Percentiles rank a stretch among this genome's conserved stretches.
Evolutionary conservation across 495 filamentous ascomycete genomes (phyloP).

Genomic region (Hypoxylon fuscum): DNA sequence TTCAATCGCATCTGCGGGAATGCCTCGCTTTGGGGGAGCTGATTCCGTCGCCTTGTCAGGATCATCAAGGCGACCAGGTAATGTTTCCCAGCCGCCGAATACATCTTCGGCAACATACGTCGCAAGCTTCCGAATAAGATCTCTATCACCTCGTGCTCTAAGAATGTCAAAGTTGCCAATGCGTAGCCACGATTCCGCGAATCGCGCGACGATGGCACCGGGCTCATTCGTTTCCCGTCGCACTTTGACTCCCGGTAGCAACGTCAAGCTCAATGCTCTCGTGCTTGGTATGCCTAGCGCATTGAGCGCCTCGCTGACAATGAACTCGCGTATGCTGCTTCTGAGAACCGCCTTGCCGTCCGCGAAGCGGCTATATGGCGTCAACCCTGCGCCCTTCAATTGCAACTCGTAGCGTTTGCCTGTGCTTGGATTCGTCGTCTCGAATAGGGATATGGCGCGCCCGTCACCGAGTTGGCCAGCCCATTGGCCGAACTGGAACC

Average conservation of each 20-base stretch:
- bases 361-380: slow-evolving; percentile 96
- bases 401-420: slow-evolving; percentile 84
- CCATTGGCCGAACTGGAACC: slow-evolving; percentile 88
- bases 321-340: slow-evolving; percentile 90
- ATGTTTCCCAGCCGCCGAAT: slow-evolving; percentile 80
- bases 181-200: slow-evolving; percentile 90
- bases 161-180: slow-evolving; percentile 95
- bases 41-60: slow-evolving; percentile 47
- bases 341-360: slow-evolving; percentile 94
- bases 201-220: slow-evolving; percentile 89
- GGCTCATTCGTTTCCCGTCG: slow-evolving; percentile 87
- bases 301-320: slow-evolving; percentile 87
- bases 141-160: slow-evolving; percentile 80
- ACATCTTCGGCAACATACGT: slow-evolving; percentile 88
- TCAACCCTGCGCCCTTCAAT: slow-evolving; percentile 90
- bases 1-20: slow-evolving; percentile 67
- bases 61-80: slow-evolving; percentile 68
- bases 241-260: slow-evolving; percentile 76
- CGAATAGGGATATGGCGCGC: slow-evolving; percentile 92
- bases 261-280: slow-evolving; percentile 80
- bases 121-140: slow-evolving; percentile 73
- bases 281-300: slow-evolving; percentile 87
- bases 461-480: slow-evolving; percentile 96
- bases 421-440: slow-evolving; percentile 80
- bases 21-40: slow-evolving; percentile 53